Percentiles rank a stretch among this genome's conserved stretches.
phyloP scores from a whole-genome alignment of 228 moss, liverwort and hornwort species.

The Sphagnum magellanicum region DNA sequence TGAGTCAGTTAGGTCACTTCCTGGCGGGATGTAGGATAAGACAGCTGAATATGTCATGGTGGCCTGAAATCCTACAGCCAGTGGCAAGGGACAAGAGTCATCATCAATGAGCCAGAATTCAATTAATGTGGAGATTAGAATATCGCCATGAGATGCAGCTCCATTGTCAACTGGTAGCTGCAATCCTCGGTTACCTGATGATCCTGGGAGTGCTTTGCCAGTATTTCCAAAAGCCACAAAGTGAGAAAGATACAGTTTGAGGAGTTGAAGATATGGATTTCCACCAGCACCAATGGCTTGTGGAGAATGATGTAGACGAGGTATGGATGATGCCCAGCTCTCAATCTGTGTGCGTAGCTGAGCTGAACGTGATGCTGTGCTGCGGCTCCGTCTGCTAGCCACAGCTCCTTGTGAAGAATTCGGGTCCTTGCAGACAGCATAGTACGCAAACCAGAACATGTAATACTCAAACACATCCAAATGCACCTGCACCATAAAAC shows the following conservation, averaged over 20 bases:
- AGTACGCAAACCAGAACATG: constrained; percentile 71
- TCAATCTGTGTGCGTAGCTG: constrained; percentile 55
- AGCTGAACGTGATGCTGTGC: constrained; percentile 44
- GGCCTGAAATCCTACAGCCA: constrained; percentile 30
- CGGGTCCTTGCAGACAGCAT: constrained; percentile 61
- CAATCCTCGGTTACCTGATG: constrained; percentile 14
- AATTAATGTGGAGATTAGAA: constrained; percentile 40
- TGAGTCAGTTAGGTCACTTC: constrained; percentile 55
- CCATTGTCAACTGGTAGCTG: constrained; percentile 31
- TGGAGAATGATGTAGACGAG: constrained; percentile 50
- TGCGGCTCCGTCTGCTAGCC: constrained; percentile 29
- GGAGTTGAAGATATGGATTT: constrained; percentile 56
- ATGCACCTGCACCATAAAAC: constrained; percentile 37
- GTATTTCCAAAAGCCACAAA: constrained; percentile 35
- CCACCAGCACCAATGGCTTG: constrained; percentile 37
- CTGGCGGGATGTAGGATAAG: constrained; percentile 57
- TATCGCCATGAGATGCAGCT: constrained; percentile 49
- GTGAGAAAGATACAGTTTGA: constrained; percentile 62
- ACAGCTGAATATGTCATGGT: constrained; percentile 19
- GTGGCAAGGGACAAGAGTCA: constrained; percentile 56
- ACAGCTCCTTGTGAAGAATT: constrained; percentile 35
- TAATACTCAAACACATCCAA: constrained; percentile 74
- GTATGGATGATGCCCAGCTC: constrained; percentile 64
- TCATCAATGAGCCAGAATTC: constrained; percentile 71
- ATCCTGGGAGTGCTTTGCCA: constrained; percentile 17